A percentile compares a stretch with the other conserved stretches of the same genome.
Conservation (phyloP, 176 grass and related monocot species). For the Oryza meyeriana region DNA sequence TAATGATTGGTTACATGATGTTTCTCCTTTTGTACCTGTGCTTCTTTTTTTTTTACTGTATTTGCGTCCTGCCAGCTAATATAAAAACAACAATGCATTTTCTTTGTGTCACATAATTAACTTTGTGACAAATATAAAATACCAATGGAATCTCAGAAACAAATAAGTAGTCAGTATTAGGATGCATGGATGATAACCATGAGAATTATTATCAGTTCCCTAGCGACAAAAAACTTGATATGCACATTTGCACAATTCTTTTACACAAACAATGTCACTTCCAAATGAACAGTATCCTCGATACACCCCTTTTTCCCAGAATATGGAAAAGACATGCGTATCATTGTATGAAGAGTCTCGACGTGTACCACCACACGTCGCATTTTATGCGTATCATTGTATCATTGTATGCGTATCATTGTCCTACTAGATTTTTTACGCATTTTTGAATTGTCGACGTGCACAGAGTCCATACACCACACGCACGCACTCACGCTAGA, state of each 20-base stretch:
- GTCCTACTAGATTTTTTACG: neutral
- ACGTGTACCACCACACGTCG: neutral
- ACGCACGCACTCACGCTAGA: neutral
- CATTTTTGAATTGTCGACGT: neutral
- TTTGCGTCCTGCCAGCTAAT: neutral
- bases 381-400: no score
- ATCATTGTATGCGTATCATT: no score
- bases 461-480: no score
- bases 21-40: neutral
- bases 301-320: no score
- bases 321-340: no score
- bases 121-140: neutral
- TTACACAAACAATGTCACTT: neutral
- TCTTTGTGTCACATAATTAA: no score
- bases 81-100: no score
- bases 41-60: neutral
- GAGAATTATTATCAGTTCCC: neutral
- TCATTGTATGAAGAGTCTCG: neutral
- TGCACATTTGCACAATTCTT: neutral
- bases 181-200: no score
- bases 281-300: neutral
- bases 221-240: neutral
- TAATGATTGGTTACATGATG: conserved; percentile 4
- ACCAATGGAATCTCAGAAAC: no score
- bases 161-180: neutral